Percentiles rank a stretch among this genome's conserved stretches.
Conservation (phyloP, 441 rosid genomes). For the Pelargonium exstipulatum region DNA sequence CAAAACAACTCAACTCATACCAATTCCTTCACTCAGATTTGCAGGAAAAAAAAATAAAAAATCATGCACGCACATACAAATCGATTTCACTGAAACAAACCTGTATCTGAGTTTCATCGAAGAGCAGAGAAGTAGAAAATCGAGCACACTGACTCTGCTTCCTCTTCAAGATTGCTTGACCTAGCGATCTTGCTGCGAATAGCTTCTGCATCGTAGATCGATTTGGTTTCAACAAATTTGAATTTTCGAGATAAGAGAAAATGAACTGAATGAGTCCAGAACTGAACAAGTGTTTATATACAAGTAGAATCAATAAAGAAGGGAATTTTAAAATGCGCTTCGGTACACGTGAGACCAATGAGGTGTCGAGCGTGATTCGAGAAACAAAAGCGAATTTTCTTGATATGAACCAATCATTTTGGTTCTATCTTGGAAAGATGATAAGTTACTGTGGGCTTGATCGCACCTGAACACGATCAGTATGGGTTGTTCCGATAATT, state of each 20-base stretch:
- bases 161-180: constrained; percentile 24
- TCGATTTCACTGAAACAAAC: constrained; percentile 23
- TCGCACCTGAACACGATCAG: neutral
- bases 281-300: neutral
- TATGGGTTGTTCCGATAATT: neutral
- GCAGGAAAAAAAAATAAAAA: no score
- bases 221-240: neutral
- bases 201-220: constrained; percentile 38
- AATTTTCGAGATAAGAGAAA: neutral
- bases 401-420: neutral
- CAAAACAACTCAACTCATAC: no score
- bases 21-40: no score
- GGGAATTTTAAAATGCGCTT: neutral
- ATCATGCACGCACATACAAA: no score
- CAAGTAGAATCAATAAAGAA: neutral
- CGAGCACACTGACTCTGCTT: constrained; percentile 33
- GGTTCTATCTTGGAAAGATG: neutral
- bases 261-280: neutral
- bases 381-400: neutral
- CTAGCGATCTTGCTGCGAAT: constrained; percentile 32
- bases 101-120: constrained; percentile 89
- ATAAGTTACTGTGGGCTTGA: neutral
- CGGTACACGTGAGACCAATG: no score
- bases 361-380: no score
- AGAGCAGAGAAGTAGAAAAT: constrained; percentile 63